Evolutionary conservation across 305 asterid genomes (phyloP).

Genomic region (Stenogyne calaminthoides): DNA sequence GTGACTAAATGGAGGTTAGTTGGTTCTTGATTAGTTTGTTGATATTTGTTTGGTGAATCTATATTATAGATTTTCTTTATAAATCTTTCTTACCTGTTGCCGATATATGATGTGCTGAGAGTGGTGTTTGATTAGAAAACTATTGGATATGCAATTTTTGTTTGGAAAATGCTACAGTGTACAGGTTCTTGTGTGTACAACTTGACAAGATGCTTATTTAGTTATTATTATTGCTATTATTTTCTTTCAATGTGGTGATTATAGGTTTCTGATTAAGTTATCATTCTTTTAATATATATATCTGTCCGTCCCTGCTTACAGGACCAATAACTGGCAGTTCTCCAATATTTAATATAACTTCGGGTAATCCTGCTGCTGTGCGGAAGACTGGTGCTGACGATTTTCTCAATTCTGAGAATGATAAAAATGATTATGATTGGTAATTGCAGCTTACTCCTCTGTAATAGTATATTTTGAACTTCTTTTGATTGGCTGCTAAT

Average conservation of each 20-base stretch:
- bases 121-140: slow-evolving; percentile 28
- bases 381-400: slow-evolving; percentile 85
- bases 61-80: slow-evolving; percentile 38
- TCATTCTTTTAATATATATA: neutral
- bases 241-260: neutral
- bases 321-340: slow-evolving; percentile 64
- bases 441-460: slow-evolving; percentile 34
- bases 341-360: slow-evolving; percentile 57
- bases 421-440: slow-evolving; percentile 98
- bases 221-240: slow-evolving; percentile 11
- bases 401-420: slow-evolving; percentile 89
- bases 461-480: slow-evolving; percentile 5
- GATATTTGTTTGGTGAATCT: slow-evolving; percentile 34
- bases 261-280: neutral
- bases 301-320: slow-evolving; percentile 45
- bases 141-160: slow-evolving; percentile 15
- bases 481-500: slow-evolving; percentile 13
- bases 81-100: slow-evolving; percentile 21
- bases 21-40: slow-evolving; percentile 31
- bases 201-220: slow-evolving; percentile 17
- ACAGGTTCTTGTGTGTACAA: slow-evolving; percentile 14
- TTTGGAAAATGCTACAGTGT: slow-evolving; percentile 23
- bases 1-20: slow-evolving; percentile 20
- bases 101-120: slow-evolving; percentile 22
- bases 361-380: slow-evolving; percentile 52